phyloP scores from a whole-genome alignment of 331 rosid species.

The Dryas integrifolia region DNA sequence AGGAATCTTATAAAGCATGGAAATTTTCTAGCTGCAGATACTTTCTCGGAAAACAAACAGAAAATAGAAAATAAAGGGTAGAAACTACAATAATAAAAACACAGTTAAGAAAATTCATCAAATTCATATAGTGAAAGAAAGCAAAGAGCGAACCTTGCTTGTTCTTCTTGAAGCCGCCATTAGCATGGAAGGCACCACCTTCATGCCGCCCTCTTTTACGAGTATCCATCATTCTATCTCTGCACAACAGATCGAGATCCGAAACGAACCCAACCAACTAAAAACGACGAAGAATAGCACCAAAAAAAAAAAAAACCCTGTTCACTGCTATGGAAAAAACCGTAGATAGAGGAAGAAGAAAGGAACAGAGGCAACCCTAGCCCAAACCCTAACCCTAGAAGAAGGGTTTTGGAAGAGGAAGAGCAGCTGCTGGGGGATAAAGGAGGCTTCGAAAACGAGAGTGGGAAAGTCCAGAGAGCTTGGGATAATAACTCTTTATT shows the following conservation, averaged over 20 bases:
- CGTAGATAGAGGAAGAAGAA: not conserved
- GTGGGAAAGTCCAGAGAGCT: conserved; percentile 4
- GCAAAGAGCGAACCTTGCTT: conserved; percentile 60
- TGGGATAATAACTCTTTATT: conserved; percentile 10
- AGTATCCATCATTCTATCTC: conserved; percentile 49
- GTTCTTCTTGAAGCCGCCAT: conserved; percentile 74
- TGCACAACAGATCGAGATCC: conserved; percentile 49
- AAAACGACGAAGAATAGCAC: not conserved
- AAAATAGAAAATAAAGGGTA: not conserved
- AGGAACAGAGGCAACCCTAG: conserved; percentile 31
- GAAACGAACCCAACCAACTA: conserved; percentile 18
- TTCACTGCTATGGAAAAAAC: not conserved
- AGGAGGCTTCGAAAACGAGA: conserved; percentile 22
- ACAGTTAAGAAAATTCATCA: not conserved
- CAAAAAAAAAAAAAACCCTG: not conserved
- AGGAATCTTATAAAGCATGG: not conserved
- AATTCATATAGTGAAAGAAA: not conserved
- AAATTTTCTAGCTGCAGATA: not conserved
- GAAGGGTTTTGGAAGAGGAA: conserved; percentile 27
- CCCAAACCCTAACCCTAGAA: conserved; percentile 50
- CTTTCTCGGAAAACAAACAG: conserved; percentile 19
- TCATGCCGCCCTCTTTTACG: conserved; percentile 83
- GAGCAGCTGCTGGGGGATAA: not conserved
- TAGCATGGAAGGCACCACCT: conserved; percentile 38
- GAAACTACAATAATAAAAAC: not conserved